Percentiles rank a stretch among this genome's conserved stretches.
These are phyloP conservation scores for Sideroxylon spinosum DNA, from an alignment of 179 eudicot species.

Conservation along the genomic window DNA sequence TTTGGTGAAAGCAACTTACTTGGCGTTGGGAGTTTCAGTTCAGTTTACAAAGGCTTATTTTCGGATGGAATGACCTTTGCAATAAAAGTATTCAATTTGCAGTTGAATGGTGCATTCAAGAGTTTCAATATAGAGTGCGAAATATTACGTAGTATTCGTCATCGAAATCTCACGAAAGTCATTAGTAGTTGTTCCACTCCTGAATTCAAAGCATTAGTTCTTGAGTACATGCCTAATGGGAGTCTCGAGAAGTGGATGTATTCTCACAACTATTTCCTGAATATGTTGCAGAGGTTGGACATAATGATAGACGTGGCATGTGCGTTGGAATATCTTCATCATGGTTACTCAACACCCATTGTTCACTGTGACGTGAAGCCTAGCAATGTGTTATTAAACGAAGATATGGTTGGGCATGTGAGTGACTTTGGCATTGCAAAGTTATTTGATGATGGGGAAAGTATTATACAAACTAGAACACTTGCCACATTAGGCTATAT, in stretches of 20 bases:
- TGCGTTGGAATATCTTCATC: conserved; percentile 7
- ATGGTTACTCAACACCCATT: too few relatives aligned
- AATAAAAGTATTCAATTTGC: too few relatives aligned
- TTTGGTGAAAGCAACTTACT: not conserved
- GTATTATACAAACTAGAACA: conserved; percentile 6
- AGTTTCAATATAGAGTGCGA: too few relatives aligned
- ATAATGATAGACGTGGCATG: conserved; percentile 18
- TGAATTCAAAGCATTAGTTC: conserved; percentile 1
- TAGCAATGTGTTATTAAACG: conserved; percentile 13
- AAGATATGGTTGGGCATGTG: conserved; percentile 18
- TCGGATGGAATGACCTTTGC: too few relatives aligned
- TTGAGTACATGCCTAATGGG: conserved; percentile 6
- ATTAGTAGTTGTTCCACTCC: not conserved
- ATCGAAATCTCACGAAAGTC: not conserved
- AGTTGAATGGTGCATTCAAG: too few relatives aligned
- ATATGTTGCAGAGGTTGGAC: not conserved
- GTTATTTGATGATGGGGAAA: not conserved
- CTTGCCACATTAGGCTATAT: conserved; percentile 20
- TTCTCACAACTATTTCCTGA: not conserved
- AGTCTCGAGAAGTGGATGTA: conserved; percentile 5
- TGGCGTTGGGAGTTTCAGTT: not conserved
- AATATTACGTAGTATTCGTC: too few relatives aligned
- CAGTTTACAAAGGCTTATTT: conserved; percentile 3
- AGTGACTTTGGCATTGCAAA: conserved; percentile 15
- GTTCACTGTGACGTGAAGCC: too few relatives aligned